Percentiles rank a stretch among this genome's conserved stretches.
Evolutionary conservation across 352 stramenopile species (phyloP).

Genomic region (Phytophthora multivora): DNA sequence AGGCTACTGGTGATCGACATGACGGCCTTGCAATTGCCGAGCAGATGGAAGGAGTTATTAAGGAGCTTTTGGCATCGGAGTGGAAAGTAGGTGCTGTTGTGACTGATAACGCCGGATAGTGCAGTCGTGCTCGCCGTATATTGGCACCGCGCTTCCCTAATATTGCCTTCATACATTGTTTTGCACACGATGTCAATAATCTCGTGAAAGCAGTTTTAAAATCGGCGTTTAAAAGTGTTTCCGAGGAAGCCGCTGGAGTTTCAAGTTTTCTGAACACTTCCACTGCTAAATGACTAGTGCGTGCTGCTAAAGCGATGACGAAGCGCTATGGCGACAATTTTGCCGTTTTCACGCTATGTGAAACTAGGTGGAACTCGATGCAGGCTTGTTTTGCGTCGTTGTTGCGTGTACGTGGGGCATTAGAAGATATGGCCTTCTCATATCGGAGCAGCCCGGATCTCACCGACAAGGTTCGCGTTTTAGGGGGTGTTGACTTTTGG

Average conservation of each 20-base stretch:
- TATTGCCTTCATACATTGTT: slow-evolving; percentile 16
- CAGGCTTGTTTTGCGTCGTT: no score
- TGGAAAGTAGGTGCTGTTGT: slow-evolving; percentile 14
- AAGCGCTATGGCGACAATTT: no score
- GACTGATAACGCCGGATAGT: slow-evolving; percentile 21
- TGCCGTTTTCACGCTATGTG: no score
- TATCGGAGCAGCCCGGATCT: background rate
- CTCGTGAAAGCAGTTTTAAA: slow-evolving; percentile 21
- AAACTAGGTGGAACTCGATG: no score
- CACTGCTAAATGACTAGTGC: no score
- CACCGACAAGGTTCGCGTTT: background rate
- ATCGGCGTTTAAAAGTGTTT: slow-evolving; percentile 3
- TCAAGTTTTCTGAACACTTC: slow-evolving; percentile 13
- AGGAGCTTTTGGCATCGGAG: slow-evolving; percentile 2
- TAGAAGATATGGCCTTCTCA: no score
- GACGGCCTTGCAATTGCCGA: slow-evolving; percentile 12
- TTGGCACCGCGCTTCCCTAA: slow-evolving; percentile 18
- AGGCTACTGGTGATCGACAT: slow-evolving; percentile 7
- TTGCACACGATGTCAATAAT: slow-evolving; percentile 28
- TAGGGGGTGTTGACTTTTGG: background rate
- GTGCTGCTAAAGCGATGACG: background rate
- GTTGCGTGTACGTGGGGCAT: no score
- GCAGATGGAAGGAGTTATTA: slow-evolving; percentile 12
- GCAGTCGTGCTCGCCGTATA: slow-evolving; percentile 11
- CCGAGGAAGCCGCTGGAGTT: background rate